Evolutionary conservation across 2,329 filamentous ascomycete species (phyloP).

Genomic region (Pseudogymnoascus sp.): DNA sequence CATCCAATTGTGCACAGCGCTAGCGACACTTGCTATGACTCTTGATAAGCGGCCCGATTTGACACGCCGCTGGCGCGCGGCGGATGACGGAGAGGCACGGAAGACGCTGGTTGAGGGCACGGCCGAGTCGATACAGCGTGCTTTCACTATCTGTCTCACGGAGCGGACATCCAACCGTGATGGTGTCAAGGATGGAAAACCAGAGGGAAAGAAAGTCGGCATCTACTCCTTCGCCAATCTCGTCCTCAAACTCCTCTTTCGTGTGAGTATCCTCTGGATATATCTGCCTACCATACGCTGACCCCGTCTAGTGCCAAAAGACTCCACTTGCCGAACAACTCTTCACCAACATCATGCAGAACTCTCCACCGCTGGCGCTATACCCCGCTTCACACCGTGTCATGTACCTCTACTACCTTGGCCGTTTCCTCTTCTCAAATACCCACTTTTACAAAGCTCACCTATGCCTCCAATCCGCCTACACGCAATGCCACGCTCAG

Average conservation of each 20-base stretch:
- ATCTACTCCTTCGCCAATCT: constrained; percentile 92
- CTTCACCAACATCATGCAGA: constrained; percentile 78
- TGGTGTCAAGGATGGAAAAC: constrained; percentile 50
- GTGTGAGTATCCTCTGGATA: constrained; percentile 43
- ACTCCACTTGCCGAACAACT: constrained; percentile 79
- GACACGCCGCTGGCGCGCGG: constrained; percentile 52
- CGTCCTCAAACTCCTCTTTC: constrained; percentile 80
- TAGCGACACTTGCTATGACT: constrained; percentile 76
- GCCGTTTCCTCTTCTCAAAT: constrained; percentile 80
- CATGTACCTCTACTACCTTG: constrained; percentile 91
- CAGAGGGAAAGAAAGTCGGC: constrained; percentile 77
- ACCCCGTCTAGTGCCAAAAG: constrained; percentile 57
- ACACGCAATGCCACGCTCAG: constrained; percentile 67
- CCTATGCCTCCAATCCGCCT: constrained; percentile 69
- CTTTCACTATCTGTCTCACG: constrained; percentile 83
- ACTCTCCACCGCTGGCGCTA: constrained; percentile 70
- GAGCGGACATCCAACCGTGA: constrained; percentile 63
- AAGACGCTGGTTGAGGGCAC: constrained; percentile 79
- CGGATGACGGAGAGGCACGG: constrained; percentile 54
- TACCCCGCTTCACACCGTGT: constrained; percentile 84
- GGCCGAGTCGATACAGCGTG: constrained; percentile 81
- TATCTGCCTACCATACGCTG: neutral
- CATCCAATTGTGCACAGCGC: constrained; percentile 70
- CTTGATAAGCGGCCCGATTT: constrained; percentile 76
- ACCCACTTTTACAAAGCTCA: constrained; percentile 74